These are phyloP conservation scores for Rostrohypoxylon terebratum DNA, from an alignment of 495 filamentous ascomycete genomes.

Conservation along the genomic window DNA sequence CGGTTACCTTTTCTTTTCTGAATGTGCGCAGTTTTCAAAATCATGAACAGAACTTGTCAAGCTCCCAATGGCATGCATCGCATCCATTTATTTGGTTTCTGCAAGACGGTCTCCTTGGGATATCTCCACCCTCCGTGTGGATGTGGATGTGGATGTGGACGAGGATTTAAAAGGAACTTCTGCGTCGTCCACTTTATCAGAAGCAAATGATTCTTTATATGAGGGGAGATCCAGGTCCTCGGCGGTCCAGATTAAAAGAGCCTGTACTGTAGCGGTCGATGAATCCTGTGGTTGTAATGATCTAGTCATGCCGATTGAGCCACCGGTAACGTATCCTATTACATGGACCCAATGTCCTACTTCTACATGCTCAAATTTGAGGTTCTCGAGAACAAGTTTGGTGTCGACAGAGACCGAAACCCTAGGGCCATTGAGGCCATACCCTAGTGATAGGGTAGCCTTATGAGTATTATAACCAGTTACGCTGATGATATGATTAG, in stretches of 20 bases:
- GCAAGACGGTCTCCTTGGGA: not conserved
- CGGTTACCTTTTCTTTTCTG: constrained; percentile 6
- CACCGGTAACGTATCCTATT: constrained; percentile 77
- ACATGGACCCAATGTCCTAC: constrained; percentile 93
- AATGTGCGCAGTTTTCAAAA: constrained; percentile 7
- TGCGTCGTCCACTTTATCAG: constrained; percentile 22
- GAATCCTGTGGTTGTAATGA: not conserved
- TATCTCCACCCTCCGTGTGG: not conserved
- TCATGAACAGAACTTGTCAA: not conserved
- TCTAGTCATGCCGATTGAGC: constrained; percentile 5
- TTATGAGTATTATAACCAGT: constrained; percentile 70
- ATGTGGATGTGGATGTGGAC: no score
- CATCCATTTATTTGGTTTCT: constrained; percentile 11
- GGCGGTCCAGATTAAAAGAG: constrained; percentile 37
- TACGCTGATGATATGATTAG: constrained; percentile 66
- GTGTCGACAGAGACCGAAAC: constrained; percentile 73
- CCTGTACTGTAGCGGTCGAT: constrained; percentile 33
- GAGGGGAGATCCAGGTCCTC: constrained; percentile 36
- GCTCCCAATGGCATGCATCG: constrained; percentile 21
- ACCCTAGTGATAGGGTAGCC: constrained; percentile 73
- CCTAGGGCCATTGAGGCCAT: constrained; percentile 63
- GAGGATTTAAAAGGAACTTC: not conserved
- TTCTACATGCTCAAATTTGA: constrained; percentile 72
- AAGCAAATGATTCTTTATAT: constrained; percentile 32
- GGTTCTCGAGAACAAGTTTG: constrained; percentile 71